Base-by-base conservation (phyloP, 306 rosid genomes). In the Dryas octopetala region DNA sequence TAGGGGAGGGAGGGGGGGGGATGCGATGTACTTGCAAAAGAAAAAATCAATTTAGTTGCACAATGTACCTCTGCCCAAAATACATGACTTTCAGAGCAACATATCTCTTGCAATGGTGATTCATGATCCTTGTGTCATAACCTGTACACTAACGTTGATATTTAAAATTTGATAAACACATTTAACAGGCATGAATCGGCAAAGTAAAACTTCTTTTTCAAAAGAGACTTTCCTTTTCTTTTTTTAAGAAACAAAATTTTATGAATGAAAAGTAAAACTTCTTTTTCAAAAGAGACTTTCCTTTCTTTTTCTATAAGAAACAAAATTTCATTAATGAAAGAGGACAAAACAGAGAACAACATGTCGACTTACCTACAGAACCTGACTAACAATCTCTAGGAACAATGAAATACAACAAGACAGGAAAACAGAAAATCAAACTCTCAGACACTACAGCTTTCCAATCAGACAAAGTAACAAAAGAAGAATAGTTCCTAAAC, bases 21-120 rank as follows among this genome's bases (percentile, higher is more conserved):
- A 52, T 1, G 19, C 17, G 8, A 17, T 59, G 63, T 4, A 32
- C 38, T 59, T 14, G 63, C 10, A n/a, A 10, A 26, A 59, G 6
- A 15, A 4, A 58, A 61, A 32, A 28, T 5, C 32, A 13, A 62
- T 5, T 12, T 5, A 14, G 19, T 43, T 59, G 83, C 43, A 74
- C 17, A 57, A 32, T 44, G 60, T 91, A 94, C 98, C 98, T 91
- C 79, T 78, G 80, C 44, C 98, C 97, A 70, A 94, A 91, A 76
- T 91, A 94, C 97, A 91, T 88, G 66, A 94, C 83, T 83, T 88
- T 91, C 58, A 94, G 86, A 78, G 98, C 97, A 73, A 94, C 81
- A 67, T 82, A 88, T 94, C 98, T 91, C 92, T 81, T 94, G 84
- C 78, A 62, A 57, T 81, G 85, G 71, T 78, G 83, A 71, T 60